Base-by-base conservation (phyloP, 495 filamentous ascomycete genomes). In the Penicillium verhagenii region DNA sequence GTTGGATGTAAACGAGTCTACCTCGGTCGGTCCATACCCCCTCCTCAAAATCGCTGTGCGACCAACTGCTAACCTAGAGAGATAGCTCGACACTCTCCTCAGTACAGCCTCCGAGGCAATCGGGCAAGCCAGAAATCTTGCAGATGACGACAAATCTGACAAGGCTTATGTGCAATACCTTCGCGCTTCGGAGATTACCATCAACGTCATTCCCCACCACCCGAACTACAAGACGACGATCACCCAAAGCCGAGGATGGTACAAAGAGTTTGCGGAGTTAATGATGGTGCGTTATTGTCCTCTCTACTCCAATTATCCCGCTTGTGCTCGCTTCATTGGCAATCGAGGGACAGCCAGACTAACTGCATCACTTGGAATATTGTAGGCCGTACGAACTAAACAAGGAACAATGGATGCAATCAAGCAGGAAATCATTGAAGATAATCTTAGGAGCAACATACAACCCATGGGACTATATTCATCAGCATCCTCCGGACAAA, bases 121-220 rank as follows among this genome's bases (percentile, higher is more conserved):
- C 25, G 53, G 69, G 35, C 61, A 65, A 57, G 68, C 73, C 23
- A 67, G 61, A 46, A 49, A 46, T 13, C 67, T 72, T 45, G 58
- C 65, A 33, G 70, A 82, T 29, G 83, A 85, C 39, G 71, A 79
- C 16, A 63, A 77, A 52, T 73, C 77, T n/a, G 85, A 90, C 57
- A 72, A 66, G 28, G 86, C 85, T 45, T 90, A 86, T 58, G 75
- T 86, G 23, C 89, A 96, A 43, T 97, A 89, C 69, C 78, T 97
- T 47, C 82, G 86, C 37, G 87, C 92, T 21, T 89, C 79, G 40
- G 86, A 89, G 43, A 86, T 97, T 53, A 78, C 87, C 29, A 77
- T 89, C 20, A 80, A 92, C 35, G 74, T 86, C 29, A 86, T 96
- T 29, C 91, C 91, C 8, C 75, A 75, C 29, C 85, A 91, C 56